phyloP scores from a whole-genome alignment of 345 rosid species.

The Geranium brycei region DNA sequence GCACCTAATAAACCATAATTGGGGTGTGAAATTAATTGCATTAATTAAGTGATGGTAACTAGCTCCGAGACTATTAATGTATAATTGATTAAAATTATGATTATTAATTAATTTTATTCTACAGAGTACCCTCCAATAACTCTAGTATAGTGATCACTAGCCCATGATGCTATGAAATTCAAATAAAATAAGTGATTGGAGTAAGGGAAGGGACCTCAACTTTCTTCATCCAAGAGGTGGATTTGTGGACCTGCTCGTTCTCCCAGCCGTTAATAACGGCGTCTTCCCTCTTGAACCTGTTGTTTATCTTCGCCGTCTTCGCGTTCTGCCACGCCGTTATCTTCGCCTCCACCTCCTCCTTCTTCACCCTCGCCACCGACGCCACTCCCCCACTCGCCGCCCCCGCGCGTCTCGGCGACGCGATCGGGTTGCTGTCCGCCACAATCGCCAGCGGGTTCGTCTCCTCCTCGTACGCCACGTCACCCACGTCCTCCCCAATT shows the following conservation, averaged over 20 bases:
- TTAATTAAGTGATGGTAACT: too few species aligned
- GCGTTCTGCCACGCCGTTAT: constrained; percentile 94
- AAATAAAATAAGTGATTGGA: too few species aligned
- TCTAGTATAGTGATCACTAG: too few species aligned
- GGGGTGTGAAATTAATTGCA: too few species aligned
- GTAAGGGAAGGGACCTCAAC: constrained; percentile 46
- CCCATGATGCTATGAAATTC: too few species aligned
- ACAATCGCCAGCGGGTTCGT: constrained; percentile 82
- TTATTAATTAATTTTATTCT: too few species aligned
- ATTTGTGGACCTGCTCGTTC: constrained; percentile 65
- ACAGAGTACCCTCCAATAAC: too few species aligned
- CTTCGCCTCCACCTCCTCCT: constrained; percentile 86
- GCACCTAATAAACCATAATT: too few species aligned
- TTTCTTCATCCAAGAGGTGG: constrained; percentile 87
- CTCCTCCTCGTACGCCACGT: constrained; percentile 36
- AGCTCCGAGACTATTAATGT: too few species aligned
- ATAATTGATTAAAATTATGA: too few species aligned
- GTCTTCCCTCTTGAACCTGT: constrained; percentile 87
- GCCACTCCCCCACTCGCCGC: constrained; percentile 16
- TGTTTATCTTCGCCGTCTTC: constrained; percentile 77
- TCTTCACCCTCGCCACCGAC: constrained; percentile 74
- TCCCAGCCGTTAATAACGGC: constrained; percentile 89
- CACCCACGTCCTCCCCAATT: constrained; percentile 50
- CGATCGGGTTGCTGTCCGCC: constrained; percentile 28
- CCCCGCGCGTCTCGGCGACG: background rate